Percentiles rank a stretch among this genome's conserved stretches.
phyloP scores from a whole-genome alignment of 225 moss, liverwort and hornwort genomes.

The Neckera pumila region DNA sequence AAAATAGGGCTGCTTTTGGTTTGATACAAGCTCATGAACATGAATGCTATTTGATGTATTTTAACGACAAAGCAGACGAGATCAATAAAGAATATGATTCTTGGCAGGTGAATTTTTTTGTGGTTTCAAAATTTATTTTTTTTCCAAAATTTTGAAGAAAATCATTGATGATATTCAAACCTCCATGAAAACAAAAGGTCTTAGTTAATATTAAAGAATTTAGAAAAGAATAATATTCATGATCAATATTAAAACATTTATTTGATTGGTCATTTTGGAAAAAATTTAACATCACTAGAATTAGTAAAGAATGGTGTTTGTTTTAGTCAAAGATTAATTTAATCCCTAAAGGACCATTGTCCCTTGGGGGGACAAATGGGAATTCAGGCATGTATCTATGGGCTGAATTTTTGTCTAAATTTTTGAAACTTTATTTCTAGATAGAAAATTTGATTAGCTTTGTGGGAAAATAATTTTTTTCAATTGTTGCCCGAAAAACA shows the following conservation, averaged over 20 bases:
- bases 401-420: too few relatives aligned
- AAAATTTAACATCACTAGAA: background rate
- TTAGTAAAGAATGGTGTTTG: background rate
- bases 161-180: background rate
- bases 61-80: conserved; percentile 8
- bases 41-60: conserved; percentile 34
- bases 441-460: too few relatives aligned
- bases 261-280: background rate
- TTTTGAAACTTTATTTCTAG: too few relatives aligned
- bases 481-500: too few relatives aligned
- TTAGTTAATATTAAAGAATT: background rate
- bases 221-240: rapidly evolving
- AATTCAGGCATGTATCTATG: too few relatives aligned
- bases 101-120: background rate
- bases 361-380: too few relatives aligned
- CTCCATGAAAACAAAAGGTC: background rate
- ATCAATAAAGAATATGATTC: conserved; percentile 18
- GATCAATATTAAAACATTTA: too few relatives aligned
- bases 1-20: background rate
- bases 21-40: conserved; percentile 25
- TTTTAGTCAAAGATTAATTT: background rate
- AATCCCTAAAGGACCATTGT: too few relatives aligned
- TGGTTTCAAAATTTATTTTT: too few relatives aligned
- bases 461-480: too few relatives aligned
- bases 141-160: background rate